These are phyloP conservation scores for Pseudomassariella vexata DNA, from an alignment of 2,329 filamentous ascomycete genomes.

Conservation along the genomic window DNA sequence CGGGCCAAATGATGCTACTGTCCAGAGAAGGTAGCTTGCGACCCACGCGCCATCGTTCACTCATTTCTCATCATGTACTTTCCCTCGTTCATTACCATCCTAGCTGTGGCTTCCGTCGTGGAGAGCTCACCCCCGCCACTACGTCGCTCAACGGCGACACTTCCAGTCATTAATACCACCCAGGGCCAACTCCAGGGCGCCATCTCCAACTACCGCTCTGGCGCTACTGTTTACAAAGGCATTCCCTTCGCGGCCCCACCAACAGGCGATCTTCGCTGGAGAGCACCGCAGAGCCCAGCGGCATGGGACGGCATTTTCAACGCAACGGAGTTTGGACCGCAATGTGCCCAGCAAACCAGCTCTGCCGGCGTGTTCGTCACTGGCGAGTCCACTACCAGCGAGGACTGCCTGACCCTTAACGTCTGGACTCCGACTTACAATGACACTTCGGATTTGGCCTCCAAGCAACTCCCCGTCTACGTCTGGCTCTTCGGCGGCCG, in stretches of 20 bases:
- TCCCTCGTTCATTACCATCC: too few species aligned
- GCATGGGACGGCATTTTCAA: conserved; percentile 10
- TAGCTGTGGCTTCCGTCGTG: too few species aligned
- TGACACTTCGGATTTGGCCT: conserved; percentile 8
- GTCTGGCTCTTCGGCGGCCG: conserved; percentile 11
- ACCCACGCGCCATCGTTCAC: too few species aligned
- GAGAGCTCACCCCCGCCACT: too few species aligned
- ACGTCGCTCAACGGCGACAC: too few species aligned
- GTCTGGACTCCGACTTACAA: conserved; percentile 12
- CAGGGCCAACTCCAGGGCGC: conserved; percentile 13
- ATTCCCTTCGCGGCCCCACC: conserved; percentile 17
- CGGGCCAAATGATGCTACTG: too few species aligned
- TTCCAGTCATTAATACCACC: neutral
- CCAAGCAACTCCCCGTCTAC: conserved; percentile 10
- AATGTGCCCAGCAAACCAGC: conserved; percentile 22
- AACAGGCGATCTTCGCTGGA: conserved; percentile 13
- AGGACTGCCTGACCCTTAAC: conserved; percentile 18
- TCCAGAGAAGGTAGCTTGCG: too few species aligned
- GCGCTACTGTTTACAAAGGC: conserved; percentile 17
- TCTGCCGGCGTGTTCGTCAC: conserved; percentile 8
- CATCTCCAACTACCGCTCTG: conserved; percentile 14
- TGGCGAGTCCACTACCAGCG: conserved; percentile 5
- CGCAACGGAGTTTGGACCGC: conserved; percentile 13
- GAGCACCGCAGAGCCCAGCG: conserved; percentile 8
- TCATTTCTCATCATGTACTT: too few species aligned